These are phyloP conservation scores for Amanita pseudoporphyria DNA, from an alignment of 768 basidiomycete genomes.

Conservation along the genomic window DNA sequence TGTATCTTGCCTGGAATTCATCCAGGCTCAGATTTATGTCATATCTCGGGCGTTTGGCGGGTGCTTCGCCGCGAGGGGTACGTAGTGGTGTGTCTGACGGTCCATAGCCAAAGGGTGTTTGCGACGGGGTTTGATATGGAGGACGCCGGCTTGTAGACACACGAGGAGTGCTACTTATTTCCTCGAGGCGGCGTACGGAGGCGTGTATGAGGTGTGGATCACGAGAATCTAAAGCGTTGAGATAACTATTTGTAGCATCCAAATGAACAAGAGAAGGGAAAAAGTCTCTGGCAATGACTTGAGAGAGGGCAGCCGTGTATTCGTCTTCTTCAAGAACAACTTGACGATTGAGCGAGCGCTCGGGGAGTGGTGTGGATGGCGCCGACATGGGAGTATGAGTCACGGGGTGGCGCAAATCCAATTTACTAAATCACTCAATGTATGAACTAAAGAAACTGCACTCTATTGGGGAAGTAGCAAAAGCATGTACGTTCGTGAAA, in stretches of 20 bases:
- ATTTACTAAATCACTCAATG: constrained; percentile 1
- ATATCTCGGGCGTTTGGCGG: constrained; percentile 48
- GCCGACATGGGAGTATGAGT: constrained; percentile 10
- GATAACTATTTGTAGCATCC: constrained; percentile 80
- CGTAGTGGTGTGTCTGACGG: constrained; percentile 61
- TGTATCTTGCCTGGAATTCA: constrained; percentile 83
- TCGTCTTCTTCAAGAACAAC: constrained; percentile 84
- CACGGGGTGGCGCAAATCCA: neutral
- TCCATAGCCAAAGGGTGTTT: constrained; percentile 54
- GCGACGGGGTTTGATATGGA: constrained; percentile 37
- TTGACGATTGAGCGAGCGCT: constrained; percentile 64
- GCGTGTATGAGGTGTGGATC: constrained; percentile 71
- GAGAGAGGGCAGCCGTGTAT: constrained; percentile 82
- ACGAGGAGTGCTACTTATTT: constrained; percentile 45
- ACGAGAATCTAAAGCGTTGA: constrained; percentile 67
- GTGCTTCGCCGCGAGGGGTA: constrained; percentile 32
- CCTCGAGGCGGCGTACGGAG: constrained; percentile 65
- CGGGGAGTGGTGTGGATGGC: constrained; percentile 16
- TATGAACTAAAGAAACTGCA: constrained; percentile 5
- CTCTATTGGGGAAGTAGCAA: neutral
- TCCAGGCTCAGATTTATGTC: constrained; percentile 65
- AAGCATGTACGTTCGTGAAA: neutral
- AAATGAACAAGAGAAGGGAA: constrained; percentile 90
- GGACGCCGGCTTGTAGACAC: constrained; percentile 20
- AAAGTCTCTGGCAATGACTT: constrained; percentile 96